A percentile compares a stretch with the other conserved stretches of the same genome.
Conservation (phyloP, 306 rosid genomes). For the Cucurbita pepo region DNA sequence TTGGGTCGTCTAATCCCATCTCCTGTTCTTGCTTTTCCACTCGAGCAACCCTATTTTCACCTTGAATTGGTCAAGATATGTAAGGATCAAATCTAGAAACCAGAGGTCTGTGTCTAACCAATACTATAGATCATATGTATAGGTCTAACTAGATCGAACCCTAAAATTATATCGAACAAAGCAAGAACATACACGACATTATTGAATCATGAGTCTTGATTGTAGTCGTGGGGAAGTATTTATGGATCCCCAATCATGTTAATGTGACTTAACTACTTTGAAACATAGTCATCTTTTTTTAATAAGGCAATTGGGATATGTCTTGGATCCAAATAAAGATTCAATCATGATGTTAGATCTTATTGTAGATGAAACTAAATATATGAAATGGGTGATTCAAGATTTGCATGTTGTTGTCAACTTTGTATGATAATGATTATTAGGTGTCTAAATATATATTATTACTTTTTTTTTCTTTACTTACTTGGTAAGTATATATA, state of each 20-base stretch:
- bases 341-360: conserved; percentile 4
- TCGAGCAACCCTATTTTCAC: too few relatives aligned
- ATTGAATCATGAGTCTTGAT: neutral
- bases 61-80: too few relatives aligned
- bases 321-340: conserved; percentile 4
- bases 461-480: too few relatives aligned
- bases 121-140: too few relatives aligned
- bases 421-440: neutral
- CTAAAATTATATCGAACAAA: neutral
- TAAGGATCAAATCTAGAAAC: too few relatives aligned
- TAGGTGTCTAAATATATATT: neutral
- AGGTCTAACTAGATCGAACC: too few relatives aligned
- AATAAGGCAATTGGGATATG: neutral
- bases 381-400: neutral
- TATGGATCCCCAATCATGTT: conserved; percentile 4
- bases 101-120: too few relatives aligned
- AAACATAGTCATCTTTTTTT: conserved; percentile 3
- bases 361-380: neutral
- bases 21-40: neutral
- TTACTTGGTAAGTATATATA: too few relatives aligned
- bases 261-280: conserved; percentile 7
- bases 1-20: neutral
- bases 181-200: neutral
- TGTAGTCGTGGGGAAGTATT: neutral
- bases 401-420: neutral